phyloP scores from a whole-genome alignment of 164 flowering plant genomes.

The Vitis cinerea region DNA sequence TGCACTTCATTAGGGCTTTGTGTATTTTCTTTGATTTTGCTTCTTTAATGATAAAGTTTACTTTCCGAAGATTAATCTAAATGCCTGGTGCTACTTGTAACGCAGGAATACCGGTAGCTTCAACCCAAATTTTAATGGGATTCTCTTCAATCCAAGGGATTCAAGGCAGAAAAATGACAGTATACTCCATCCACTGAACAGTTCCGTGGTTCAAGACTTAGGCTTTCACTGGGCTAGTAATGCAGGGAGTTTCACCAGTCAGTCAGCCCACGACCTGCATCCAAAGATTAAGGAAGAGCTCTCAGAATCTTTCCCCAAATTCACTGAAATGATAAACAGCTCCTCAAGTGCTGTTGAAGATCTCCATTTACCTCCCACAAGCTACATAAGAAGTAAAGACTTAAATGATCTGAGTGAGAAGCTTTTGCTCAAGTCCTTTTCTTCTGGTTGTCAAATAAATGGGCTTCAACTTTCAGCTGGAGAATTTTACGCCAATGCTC shows the following conservation, averaged over 20 bases:
- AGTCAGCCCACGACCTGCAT: constrained; percentile 26
- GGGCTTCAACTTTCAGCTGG: constrained; percentile 20
- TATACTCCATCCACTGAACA: constrained; percentile 25
- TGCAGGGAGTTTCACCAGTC: constrained; percentile 22
- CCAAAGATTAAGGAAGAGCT: constrained; percentile 46
- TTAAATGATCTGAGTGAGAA: constrained; percentile 35
- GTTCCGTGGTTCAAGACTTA: constrained; percentile 43
- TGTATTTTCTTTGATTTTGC: neutral
- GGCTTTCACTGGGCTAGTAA: constrained; percentile 38
- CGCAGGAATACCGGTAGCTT: constrained; percentile 10
- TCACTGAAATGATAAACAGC: constrained; percentile 32
- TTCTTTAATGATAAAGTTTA: too few species aligned
- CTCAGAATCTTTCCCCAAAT: constrained; percentile 34
- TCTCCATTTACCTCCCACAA: constrained; percentile 14
- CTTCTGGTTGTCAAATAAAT: constrained; percentile 30
- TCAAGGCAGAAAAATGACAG: constrained; percentile 24
- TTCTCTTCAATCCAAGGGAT: constrained; percentile 20
- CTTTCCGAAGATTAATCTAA: too few species aligned
- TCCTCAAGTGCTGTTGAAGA: constrained; percentile 9
- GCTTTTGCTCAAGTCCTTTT: constrained; percentile 33
- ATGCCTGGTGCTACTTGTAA: neutral
- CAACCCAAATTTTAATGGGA: constrained; percentile 7
- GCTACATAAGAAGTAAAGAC: constrained; percentile 12
- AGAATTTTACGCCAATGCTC: constrained; percentile 20
- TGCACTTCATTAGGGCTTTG: neutral